phyloP scores from a whole-genome alignment of 2,329 filamentous ascomycete species.

The Pyricularia pennisetigena region DNA sequence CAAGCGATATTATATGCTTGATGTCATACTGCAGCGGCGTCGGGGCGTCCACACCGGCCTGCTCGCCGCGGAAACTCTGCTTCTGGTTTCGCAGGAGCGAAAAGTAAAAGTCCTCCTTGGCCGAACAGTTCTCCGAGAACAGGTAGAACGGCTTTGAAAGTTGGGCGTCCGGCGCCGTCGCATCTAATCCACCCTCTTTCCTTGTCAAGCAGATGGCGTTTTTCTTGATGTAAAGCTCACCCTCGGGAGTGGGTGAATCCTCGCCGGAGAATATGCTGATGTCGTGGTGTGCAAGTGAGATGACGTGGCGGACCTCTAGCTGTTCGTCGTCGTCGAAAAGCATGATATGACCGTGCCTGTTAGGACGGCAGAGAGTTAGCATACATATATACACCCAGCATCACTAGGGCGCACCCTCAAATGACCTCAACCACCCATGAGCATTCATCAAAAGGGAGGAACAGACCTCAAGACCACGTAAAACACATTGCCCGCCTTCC shows the following conservation, averaged over 20 bases:
- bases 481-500: constrained; percentile 76
- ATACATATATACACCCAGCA: background rate
- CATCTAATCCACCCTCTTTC: constrained; percentile 43
- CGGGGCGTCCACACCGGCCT: constrained; percentile 39
- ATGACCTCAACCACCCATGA: background rate
- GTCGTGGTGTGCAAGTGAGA: constrained; percentile 81
- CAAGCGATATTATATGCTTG: constrained; percentile 77
- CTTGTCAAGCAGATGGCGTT: constrained; percentile 79
- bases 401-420: background rate
- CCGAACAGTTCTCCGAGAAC: constrained; percentile 90
- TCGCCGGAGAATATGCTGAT: constrained; percentile 78
- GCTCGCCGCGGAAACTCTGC: constrained; percentile 46
- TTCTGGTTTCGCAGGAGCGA: constrained; percentile 79
- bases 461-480: constrained; percentile 78
- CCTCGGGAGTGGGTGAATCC: constrained; percentile 63
- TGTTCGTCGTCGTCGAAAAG: constrained; percentile 94
- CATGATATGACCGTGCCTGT: constrained; percentile 88
- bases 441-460: background rate
- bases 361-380: background rate
- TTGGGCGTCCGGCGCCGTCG: constrained; percentile 43
- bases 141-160: constrained; percentile 79
- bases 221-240: constrained; percentile 90
- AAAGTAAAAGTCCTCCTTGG: constrained; percentile 98
- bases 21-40: constrained; percentile 69
- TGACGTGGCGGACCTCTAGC: constrained; percentile 90